phyloP scores from a whole-genome alignment of 768 basidiomycete genomes.

The Clathrus columnatus region DNA sequence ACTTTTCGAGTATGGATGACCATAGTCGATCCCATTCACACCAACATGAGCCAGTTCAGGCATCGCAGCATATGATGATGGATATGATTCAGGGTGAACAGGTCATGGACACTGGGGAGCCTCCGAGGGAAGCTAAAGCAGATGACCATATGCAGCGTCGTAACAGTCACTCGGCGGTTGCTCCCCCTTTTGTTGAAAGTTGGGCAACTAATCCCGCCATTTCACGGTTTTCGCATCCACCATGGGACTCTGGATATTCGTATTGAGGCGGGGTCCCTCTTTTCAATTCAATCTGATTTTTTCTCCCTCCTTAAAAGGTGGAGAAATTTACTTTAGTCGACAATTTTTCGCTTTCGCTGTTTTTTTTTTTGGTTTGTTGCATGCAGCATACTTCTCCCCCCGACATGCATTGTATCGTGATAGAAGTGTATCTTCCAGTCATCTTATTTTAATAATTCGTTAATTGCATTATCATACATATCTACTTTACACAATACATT shows the following conservation, averaged over 20 bases:
- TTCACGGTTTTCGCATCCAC: neutral
- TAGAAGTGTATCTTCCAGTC: neutral
- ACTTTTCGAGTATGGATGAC: neutral
- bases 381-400: neutral
- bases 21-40: neutral
- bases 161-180: neutral
- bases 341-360: neutral
- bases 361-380: neutral
- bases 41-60: neutral
- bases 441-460: neutral
- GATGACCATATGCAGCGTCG: neutral
- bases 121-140: neutral
- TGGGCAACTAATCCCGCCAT: neutral
- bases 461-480: neutral
- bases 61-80: neutral
- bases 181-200: neutral
- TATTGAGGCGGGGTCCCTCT: neutral
- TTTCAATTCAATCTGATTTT: neutral
- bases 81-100: neutral
- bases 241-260: conserved; percentile 2
- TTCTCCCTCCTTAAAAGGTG: neutral
- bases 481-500: neutral
- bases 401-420: neutral
- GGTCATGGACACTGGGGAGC: neutral
- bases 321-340: neutral